Percentiles rank a stretch among this genome's conserved stretches.
Evolutionary conservation across 257 asterid species (phyloP).

Genomic region (Nicotiana sylvestris): DNA sequence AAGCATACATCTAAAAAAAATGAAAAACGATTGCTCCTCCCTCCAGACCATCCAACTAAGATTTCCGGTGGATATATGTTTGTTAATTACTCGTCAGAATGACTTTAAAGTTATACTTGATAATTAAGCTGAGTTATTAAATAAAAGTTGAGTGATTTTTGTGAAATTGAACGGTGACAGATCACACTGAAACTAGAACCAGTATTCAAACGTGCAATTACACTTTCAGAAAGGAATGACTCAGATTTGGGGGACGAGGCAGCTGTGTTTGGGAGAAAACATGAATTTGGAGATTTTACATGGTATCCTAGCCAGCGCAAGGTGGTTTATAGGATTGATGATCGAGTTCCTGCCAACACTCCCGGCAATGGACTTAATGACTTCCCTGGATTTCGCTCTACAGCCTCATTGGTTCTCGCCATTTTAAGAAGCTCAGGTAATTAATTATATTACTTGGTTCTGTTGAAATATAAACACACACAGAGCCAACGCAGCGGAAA

Average conservation of each 20-base stretch:
- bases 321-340: constrained; percentile 17
- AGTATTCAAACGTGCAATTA: constrained; percentile 23
- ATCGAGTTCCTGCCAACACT: constrained; percentile 11
- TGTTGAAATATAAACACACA: too few relatives aligned
- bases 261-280: constrained; percentile 14
- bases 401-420: constrained; percentile 3
- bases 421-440: constrained; percentile 15
- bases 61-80: too few relatives aligned
- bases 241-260: constrained; percentile 16
- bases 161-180: too few relatives aligned
- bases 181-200: constrained; percentile 17
- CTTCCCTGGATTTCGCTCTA: constrained; percentile 18
- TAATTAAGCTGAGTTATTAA: too few relatives aligned
- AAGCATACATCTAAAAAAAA: too few relatives aligned
- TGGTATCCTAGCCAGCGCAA: constrained; percentile 25
- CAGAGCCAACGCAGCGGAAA: too few relatives aligned
- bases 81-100: too few relatives aligned
- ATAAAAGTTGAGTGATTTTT: too few relatives aligned
- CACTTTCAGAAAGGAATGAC: constrained; percentile 11
- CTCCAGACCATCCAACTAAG: too few relatives aligned
- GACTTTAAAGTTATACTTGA: too few relatives aligned
- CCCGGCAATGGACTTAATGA: constrained; percentile 21
- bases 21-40: too few relatives aligned
- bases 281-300: constrained; percentile 25
- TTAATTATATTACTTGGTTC: too few relatives aligned